Evolutionary conservation across 2,329 filamentous ascomycete genomes (phyloP).

Genomic region (Colletotrichum musicola): DNA sequence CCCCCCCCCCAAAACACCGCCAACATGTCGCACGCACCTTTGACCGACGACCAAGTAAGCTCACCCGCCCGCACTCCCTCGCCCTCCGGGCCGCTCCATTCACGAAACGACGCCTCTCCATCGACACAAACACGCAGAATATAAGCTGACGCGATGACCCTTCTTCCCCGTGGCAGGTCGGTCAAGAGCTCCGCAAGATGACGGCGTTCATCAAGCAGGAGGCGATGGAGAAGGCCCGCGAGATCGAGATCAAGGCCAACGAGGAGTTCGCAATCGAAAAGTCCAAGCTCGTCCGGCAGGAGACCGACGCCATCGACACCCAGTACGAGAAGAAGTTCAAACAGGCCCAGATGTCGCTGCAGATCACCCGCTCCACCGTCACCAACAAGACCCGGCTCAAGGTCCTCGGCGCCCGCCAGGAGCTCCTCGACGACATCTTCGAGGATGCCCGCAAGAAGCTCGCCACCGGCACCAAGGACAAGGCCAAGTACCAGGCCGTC

Average conservation of each 20-base stretch:
- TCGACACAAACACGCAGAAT: neutral
- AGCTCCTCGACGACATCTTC: conserved; percentile 91
- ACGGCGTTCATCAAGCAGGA: conserved; percentile 99
- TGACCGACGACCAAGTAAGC: conserved; percentile 44
- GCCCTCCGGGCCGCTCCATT: neutral
- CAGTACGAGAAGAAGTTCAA: conserved; percentile 99
- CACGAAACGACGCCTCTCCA: neutral
- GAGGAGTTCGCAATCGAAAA: conserved; percentile 99
- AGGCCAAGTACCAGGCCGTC: conserved; percentile 79
- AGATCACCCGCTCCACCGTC: conserved; percentile 96
- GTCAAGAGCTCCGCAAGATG: conserved; percentile 99
- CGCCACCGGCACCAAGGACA: conserved; percentile 72
- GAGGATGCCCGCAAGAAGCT: conserved; percentile 83
- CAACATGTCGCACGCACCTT: conserved; percentile 42
- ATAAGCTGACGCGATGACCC: conserved; percentile 13
- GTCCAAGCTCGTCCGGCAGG: conserved; percentile 96
- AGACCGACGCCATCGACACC: conserved; percentile 91
- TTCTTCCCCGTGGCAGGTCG: conserved; percentile 73
- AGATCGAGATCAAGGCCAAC: conserved; percentile 98
- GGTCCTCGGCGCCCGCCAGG: conserved; percentile 88
- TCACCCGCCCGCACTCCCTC: neutral
- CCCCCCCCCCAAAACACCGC: conserved; percentile 23
- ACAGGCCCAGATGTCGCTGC: conserved; percentile 97
- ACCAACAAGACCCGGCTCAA: conserved; percentile 95
- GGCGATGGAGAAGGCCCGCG: conserved; percentile 94